Evolutionary conservation across 75 land plant species (phyloP), one percentile per base, ranked within the genome.

Genomic region (Pseudotsuga menziesii): DNA sequence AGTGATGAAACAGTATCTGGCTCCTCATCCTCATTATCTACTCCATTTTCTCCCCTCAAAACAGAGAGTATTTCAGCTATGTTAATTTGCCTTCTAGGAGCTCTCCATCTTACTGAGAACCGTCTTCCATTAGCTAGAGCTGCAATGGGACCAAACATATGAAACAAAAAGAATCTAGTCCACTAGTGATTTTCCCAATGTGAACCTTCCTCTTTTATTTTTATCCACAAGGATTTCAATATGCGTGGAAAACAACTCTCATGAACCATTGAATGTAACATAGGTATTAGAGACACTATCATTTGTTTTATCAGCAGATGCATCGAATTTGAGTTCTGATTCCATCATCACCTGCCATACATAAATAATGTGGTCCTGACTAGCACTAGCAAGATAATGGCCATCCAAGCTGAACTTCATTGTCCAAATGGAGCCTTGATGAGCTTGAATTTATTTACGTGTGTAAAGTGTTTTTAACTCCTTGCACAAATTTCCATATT

Each of bases 341-440:
- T 87, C 91, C 29, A 82, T 63, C 27, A 96, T n/a, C n/a, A n/a
- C 92, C 83, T 94, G 84, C 99, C 97, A 92, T 4, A 92, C 85
- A 73, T 89, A 88, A 58, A 96, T 89, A 13, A 94, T 85, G 52
- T 87, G 71, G 52, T 96, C 97, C 84, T 96, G 98, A 22, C 99
- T 97, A 20, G 90, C 99, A 81, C 89, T 96, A 2, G 99, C 97
- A 64, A 94, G 89, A 75, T 89, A 92, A 35, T 71, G 83, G 16
- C 97, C 94, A 79, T 91, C 97, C 66, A 81, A 76, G 59, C 94
- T 96, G 80, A 96, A 96, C 78, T 86, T 94, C 66, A 96, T 86
- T 54, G 88, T 83, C 97, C 99, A 92, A 26, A 94, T 94, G 15
- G 97, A 85, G 5, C 99, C 99, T 67, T 79, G 78, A 48, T 96